Conservation (phyloP, 192 early-diverging fungal genomes). For the Allomyces javanicus region DNA sequence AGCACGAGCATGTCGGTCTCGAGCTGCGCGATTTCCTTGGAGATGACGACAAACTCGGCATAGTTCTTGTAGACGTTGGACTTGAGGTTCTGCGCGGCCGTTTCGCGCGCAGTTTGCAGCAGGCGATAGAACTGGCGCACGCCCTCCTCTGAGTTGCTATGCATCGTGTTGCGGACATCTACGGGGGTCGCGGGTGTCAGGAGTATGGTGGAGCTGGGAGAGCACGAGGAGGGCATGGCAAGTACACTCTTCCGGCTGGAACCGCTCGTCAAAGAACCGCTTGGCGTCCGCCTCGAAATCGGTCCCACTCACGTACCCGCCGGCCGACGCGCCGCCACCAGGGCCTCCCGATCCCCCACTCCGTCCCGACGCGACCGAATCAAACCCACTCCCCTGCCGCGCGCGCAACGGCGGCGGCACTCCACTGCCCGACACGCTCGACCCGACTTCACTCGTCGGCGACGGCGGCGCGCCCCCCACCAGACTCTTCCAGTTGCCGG, state of each 20-base stretch:
- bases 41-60: constrained; percentile 64
- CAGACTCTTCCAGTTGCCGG: background rate
- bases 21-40: constrained; percentile 62
- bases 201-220: too few relatives aligned
- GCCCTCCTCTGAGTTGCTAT: background rate
- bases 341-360: too few relatives aligned
- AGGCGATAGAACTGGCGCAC: background rate
- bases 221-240: background rate
- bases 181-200: too few relatives aligned
- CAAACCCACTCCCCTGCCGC: too few relatives aligned
- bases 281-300: background rate
- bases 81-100: constrained; percentile 49
- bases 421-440: too few relatives aligned
- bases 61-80: constrained; percentile 73
- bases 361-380: too few relatives aligned
- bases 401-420: too few relatives aligned
- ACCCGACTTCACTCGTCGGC: too few relatives aligned
- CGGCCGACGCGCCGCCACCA: background rate
- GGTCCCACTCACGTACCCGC: background rate
- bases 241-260: background rate
- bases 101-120: constrained; percentile 41
- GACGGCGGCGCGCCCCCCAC: too few relatives aligned
- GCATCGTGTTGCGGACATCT: background rate
- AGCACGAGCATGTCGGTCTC: constrained; percentile 56
- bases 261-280: background rate